These are phyloP conservation scores for Piromyces sp. DNA, from an alignment of 192 early-diverging fungal species.

Conservation along the genomic window DNA sequence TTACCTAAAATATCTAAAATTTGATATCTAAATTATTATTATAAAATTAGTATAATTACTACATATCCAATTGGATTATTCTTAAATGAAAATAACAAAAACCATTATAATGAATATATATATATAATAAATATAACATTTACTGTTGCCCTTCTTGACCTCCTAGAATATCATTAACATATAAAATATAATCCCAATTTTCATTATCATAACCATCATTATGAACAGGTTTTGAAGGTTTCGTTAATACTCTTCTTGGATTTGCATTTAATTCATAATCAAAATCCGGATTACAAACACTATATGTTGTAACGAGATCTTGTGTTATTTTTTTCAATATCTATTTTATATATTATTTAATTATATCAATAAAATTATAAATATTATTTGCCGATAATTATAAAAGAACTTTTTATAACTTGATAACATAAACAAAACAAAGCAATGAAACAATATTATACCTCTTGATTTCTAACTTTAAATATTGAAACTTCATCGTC, in stretches of 20 bases:
- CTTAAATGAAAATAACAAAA: no score
- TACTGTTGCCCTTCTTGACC: constrained; percentile 70
- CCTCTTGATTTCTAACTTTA: background rate
- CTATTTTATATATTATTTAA: background rate
- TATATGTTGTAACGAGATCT: constrained; percentile 52
- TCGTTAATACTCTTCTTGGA: constrained; percentile 80
- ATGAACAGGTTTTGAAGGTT: constrained; percentile 72
- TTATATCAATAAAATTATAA: no score
- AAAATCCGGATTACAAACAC: constrained; percentile 63
- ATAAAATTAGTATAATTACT: background rate
- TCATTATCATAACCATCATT: constrained; percentile 92
- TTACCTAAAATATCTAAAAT: constrained; percentile 86
- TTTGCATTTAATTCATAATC: constrained; percentile 58
- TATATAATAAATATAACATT: constrained; percentile 1
- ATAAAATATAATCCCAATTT: constrained; percentile 89
- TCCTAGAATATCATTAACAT: constrained; percentile 95
- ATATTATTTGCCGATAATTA: no score
- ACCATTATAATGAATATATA: background rate
- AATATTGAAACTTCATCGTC: background rate
- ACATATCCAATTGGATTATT: no score
- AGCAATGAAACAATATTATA: background rate
- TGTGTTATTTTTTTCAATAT: constrained; percentile 1
- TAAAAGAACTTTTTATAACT: no score
- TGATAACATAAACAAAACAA: no score
- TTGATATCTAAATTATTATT: constrained; percentile 39